Percentiles rank a stretch among this genome's conserved stretches.
phyloP scores from a whole-genome alignment of 192 early-diverging fungal species.

The Irineochytrium annulatum region DNA sequence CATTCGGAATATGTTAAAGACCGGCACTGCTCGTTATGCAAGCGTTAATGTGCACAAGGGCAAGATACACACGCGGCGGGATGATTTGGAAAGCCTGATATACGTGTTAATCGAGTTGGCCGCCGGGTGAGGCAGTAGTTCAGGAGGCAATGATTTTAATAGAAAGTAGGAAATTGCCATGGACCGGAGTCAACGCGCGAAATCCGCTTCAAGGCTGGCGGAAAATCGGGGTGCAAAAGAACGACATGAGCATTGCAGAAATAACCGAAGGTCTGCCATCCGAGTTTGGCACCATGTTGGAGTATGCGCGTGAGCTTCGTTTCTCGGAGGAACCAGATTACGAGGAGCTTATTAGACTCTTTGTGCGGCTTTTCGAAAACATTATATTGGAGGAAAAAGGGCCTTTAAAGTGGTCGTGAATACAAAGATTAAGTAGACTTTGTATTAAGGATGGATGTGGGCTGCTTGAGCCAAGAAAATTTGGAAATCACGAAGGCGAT shows the following conservation, averaged over 20 bases:
- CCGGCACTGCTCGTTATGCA: conserved; percentile 48
- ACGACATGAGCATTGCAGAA: conserved; percentile 23
- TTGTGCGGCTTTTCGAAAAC: conserved; percentile 31
- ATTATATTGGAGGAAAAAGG: no score
- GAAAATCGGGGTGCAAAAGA: conserved; percentile 30
- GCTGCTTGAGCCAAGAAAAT: no score
- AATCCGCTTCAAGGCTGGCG: conserved; percentile 38
- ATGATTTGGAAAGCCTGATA: conserved; percentile 40
- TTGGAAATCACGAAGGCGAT: no score
- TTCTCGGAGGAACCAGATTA: conserved; percentile 41
- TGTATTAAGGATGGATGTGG: no score
- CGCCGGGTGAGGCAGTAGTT: conserved; percentile 26
- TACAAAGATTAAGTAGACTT: no score
- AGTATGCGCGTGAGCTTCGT: conserved; percentile 32
- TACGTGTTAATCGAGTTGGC: conserved; percentile 36
- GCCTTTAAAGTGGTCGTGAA: no score
- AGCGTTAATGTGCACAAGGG: conserved; percentile 42
- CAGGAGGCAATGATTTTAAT: conserved; percentile 3
- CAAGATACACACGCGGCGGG: conserved; percentile 33
- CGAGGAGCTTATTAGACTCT: conserved; percentile 20
- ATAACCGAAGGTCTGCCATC: conserved; percentile 28
- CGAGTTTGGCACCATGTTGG: conserved; percentile 29
- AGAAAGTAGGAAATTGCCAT: conserved; percentile 30
- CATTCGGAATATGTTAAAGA: conserved; percentile 23
- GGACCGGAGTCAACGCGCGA: conserved; percentile 34